phyloP scores from a whole-genome alignment of 2,329 filamentous ascomycete genomes.

The Grosmannia huntii region DNA sequence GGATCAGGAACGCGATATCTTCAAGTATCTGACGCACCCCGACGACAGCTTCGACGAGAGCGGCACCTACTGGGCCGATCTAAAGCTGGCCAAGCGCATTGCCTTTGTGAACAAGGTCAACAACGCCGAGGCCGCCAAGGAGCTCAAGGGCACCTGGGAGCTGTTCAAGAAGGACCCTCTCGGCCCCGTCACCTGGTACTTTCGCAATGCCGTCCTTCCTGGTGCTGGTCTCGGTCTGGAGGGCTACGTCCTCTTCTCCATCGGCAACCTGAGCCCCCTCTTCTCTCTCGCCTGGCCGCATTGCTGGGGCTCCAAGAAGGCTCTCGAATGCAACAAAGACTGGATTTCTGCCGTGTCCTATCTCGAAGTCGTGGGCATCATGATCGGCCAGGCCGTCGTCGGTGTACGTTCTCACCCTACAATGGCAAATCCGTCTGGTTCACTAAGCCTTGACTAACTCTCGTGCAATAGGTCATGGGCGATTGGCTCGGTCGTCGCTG shows the following conservation, averaged over 20 bases:
- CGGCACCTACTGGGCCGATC: conserved; percentile 87
- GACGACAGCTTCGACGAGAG: conserved; percentile 76
- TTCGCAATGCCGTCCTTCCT: conserved; percentile 81
- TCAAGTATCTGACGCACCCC: conserved; percentile 70
- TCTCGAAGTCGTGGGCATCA: conserved; percentile 88
- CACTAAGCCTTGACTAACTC: not conserved
- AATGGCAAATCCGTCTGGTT: not conserved
- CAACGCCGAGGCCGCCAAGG: conserved; percentile 52
- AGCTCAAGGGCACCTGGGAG: conserved; percentile 52
- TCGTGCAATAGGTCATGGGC: conserved; percentile 34
- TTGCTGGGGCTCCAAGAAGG: conserved; percentile 54
- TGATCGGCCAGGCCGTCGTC: conserved; percentile 80
- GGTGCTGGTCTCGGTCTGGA: conserved; percentile 87
- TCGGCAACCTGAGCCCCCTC: conserved; percentile 79
- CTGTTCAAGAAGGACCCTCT: conserved; percentile 85
- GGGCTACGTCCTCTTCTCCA: conserved; percentile 94
- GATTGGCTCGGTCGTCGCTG: conserved; percentile 80
- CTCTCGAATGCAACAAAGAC: conserved; percentile 54
- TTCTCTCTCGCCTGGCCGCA: conserved; percentile 61
- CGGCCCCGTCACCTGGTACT: conserved; percentile 73
- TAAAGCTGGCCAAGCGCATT: conserved; percentile 56
- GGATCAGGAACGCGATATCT: conserved; percentile 46
- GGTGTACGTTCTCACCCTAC: conserved; percentile 37
- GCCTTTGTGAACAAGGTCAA: conserved; percentile 68
- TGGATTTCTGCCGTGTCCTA: conserved; percentile 83